These are phyloP conservation scores for Mycena rosella DNA, from an alignment of 768 basidiomycete species.

Conservation along the genomic window DNA sequence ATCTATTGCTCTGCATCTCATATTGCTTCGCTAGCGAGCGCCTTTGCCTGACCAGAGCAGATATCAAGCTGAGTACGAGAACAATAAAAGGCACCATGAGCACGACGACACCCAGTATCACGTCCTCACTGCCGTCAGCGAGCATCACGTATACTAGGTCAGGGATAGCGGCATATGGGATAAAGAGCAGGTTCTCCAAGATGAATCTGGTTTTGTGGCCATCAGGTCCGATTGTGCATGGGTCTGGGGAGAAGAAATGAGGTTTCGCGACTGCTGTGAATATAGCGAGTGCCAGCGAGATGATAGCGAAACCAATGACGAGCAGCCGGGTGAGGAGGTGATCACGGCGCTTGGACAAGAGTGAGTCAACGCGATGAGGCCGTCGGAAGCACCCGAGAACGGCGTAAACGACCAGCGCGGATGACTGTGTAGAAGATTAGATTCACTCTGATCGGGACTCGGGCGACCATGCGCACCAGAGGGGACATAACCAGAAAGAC, in stretches of 20 bases:
- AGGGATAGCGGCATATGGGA: no score
- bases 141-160: no score
- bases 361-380: background rate
- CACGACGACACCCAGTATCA: no score
- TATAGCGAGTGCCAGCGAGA: background rate
- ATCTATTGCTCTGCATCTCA: background rate
- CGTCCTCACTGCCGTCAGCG: no score
- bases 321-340: background rate
- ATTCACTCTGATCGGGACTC: no score
- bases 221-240: no score
- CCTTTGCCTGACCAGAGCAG: background rate
- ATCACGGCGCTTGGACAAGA: background rate
- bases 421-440: conserved; percentile 1
- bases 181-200: no score
- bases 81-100: background rate
- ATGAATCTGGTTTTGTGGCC: no score
- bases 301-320: background rate
- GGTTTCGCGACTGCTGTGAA: no score
- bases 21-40: background rate
- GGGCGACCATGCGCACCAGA: no score
- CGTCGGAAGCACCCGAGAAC: background rate
- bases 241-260: no score
- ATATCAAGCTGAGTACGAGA: background rate
- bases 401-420: background rate
- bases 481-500: no score